phyloP scores from a whole-genome alignment of 192 early-diverging fungal genomes.

The Diversispora eburnea region DNA sequence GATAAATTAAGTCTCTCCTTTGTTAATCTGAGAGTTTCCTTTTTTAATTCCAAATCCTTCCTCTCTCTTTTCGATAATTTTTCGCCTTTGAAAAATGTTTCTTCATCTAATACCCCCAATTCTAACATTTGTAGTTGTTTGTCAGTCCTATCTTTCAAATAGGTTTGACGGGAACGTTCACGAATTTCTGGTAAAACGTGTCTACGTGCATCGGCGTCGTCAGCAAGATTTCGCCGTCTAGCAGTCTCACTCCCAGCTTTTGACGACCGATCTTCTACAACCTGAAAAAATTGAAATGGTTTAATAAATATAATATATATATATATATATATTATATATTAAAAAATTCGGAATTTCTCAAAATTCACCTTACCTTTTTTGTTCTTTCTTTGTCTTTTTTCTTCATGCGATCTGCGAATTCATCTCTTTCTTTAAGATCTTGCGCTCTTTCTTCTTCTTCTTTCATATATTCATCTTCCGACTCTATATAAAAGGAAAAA shows the following conservation, averaged over 20 bases:
- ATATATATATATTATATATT: background rate
- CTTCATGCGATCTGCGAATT: conserved; percentile 77
- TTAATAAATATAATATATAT: background rate
- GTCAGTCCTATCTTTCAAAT: conserved; percentile 83
- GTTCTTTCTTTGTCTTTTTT: conserved; percentile 78
- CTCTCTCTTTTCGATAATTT: conserved; percentile 75
- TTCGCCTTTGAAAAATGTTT: conserved; percentile 70
- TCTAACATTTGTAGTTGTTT: conserved; percentile 73
- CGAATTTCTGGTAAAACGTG: conserved; percentile 76
- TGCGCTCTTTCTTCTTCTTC: conserved; percentile 51
- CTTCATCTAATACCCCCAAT: conserved; percentile 82
- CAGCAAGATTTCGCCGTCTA: conserved; percentile 74
- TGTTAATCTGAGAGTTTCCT: conserved; percentile 78
- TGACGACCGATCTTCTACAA: conserved; percentile 71
- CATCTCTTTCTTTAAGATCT: conserved; percentile 87
- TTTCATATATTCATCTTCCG: conserved; percentile 50
- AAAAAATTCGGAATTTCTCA: conserved; percentile 18
- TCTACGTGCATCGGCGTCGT: conserved; percentile 67
- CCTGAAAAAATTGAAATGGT: conserved; percentile 19
- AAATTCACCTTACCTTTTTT: conserved; percentile 53
- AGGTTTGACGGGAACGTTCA: conserved; percentile 83
- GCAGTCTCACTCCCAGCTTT: conserved; percentile 61
- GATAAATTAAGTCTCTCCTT: conserved; percentile 78
- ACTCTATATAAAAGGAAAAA: conserved; percentile 16
- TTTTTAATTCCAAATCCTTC: conserved; percentile 77